Evolutionary conservation across 345 rosid genomes (phyloP), one percentile per base, ranked within the genome.

Genomic region (Sisymbrium altissimum): DNA sequence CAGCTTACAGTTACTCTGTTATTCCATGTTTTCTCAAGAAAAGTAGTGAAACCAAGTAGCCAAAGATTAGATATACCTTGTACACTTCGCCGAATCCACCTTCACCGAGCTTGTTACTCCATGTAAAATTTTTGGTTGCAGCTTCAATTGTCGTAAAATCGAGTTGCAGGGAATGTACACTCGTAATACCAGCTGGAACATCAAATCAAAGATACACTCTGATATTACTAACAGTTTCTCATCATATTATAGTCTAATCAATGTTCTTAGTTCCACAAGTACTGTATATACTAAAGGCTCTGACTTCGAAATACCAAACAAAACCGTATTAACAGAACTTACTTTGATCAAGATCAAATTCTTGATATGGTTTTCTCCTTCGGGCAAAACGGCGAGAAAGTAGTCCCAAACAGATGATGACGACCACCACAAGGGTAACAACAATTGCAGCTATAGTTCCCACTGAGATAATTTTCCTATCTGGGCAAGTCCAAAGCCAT

Each of bases 51-150:
- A 64, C 12, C 5, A 18, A 3, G 17, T 64, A 7, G 41, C 3
- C 8, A 5, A 32, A 5, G 36, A 30, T 1, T 5, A 32, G 7
- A 32, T 5, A 32, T 0, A 32, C 90, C 87, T 79, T 81, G 80
- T 90, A 12, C 92, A 29, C 32, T 29, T 29, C 32, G 32, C 32
- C 32, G 32, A 29, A 29, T 29, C 32, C 32, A 29, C 32, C 96
- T 68, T 62, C 72, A 15, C 96, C 96, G 6, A 87, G 70, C 57
- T 78, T 83, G 53, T 86, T 84, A 5, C 74, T 32, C 33, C 33
- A 2, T 3, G 5, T 72, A 74, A 87, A 87, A 0, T 77, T 64
- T 4, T 79, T 36, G 5, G 89, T 84, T 1, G 90, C 88, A 12
- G 44, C 64, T 82, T 75, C 50, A 21, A 86, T 78, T 2, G 76